These are phyloP conservation scores for Ciborinia camelliae DNA, from an alignment of 2,329 filamentous ascomycete species.

Conservation along the genomic window DNA sequence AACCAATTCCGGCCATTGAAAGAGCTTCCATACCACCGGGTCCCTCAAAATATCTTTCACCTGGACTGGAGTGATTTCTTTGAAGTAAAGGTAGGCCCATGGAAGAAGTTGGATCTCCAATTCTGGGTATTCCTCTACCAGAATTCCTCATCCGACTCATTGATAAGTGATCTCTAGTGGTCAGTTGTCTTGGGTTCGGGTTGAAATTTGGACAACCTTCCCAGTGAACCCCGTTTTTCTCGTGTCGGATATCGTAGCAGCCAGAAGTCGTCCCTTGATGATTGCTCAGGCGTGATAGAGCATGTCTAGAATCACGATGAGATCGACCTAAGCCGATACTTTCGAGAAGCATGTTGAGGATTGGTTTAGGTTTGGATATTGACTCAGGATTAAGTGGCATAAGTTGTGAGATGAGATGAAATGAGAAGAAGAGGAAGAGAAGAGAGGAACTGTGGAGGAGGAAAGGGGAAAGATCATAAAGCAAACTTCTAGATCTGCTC, in stretches of 20 bases:
- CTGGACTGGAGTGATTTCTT: background rate
- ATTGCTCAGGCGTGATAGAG: background rate
- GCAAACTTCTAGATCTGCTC: background rate
- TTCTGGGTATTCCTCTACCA: background rate
- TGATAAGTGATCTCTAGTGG: slow-evolving; percentile 4
- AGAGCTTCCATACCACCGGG: background rate
- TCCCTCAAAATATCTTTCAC: slow-evolving; percentile 10
- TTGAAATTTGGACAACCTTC: slow-evolving; percentile 15
- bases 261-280: background rate
- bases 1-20: background rate
- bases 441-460: background rate
- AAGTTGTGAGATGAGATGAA: background rate
- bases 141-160: background rate
- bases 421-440: background rate
- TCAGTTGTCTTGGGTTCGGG: background rate
- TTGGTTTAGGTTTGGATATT: background rate
- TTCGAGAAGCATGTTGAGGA: slow-evolving; percentile 5
- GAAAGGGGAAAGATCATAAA: background rate
- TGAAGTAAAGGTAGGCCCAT: background rate
- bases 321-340: background rate
- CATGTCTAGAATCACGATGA: slow-evolving; percentile 13
- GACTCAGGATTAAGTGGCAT: background rate
- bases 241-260: slow-evolving; percentile 14
- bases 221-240: slow-evolving; percentile 15
- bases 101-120: background rate